Evolutionary conservation across 352 stramenopile genomes (phyloP).

Genomic region (Phytophthora brassicae): DNA sequence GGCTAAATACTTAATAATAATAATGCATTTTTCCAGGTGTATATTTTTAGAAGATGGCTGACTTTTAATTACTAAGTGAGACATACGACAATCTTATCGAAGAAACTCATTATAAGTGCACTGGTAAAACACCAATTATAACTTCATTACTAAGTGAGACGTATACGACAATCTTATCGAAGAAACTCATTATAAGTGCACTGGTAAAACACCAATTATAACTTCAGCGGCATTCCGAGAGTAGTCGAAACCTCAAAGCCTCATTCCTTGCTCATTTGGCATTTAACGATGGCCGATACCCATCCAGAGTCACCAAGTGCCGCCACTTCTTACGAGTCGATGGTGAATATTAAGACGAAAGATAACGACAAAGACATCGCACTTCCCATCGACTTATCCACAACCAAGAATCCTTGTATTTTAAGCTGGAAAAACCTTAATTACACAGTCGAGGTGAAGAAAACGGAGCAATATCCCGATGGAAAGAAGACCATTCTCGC

Average conservation of each 20-base stretch:
- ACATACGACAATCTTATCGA: too few species aligned
- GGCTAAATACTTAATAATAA: too few species aligned
- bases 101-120: too few species aligned
- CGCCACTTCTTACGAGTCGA: constrained; percentile 14
- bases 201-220: neutral
- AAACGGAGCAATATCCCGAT: constrained; percentile 8
- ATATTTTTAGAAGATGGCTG: too few species aligned
- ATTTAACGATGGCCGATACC: constrained; percentile 8
- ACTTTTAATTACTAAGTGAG: too few species aligned
- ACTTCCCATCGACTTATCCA: constrained; percentile 2
- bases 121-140: neutral
- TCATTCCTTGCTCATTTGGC: neutral
- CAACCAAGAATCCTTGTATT: constrained; percentile 18
- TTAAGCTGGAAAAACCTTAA: constrained; percentile 27
- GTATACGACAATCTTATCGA: too few species aligned
- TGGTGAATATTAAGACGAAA: constrained; percentile 1
- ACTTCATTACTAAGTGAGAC: too few species aligned
- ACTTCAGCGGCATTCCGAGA: neutral
- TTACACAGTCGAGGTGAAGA: constrained; percentile 26
- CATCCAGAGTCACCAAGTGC: constrained; percentile 13
- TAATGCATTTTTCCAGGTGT: too few species aligned
- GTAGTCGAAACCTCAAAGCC: constrained; percentile 3
- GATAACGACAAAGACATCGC: neutral
- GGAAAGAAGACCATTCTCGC: constrained; percentile 51
- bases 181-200: too few species aligned